Percentiles rank a stretch among this genome's conserved stretches.
Conservation (phyloP, 441 rosid species). For the Erodium trifolium region DNA sequence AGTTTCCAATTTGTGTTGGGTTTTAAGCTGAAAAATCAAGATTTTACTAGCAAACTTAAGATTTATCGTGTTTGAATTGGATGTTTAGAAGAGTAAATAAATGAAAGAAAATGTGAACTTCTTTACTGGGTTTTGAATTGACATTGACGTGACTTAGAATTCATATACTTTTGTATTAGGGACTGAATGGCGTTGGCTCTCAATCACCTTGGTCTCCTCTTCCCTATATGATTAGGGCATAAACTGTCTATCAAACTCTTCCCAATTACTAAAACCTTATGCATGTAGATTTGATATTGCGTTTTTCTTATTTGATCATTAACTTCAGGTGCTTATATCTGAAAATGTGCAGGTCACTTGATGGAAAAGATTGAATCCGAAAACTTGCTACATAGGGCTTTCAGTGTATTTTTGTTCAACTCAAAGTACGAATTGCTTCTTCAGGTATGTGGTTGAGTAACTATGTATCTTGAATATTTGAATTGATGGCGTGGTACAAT, state of each 20-base stretch:
- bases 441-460: slow-evolving; percentile 44
- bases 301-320: neutral
- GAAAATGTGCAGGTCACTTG: slow-evolving; percentile 60
- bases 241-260: neutral
- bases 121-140: neutral
- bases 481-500: neutral
- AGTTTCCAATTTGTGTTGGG: no score
- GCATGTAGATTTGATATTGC: neutral
- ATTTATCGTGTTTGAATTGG: no score
- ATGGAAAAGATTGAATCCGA: slow-evolving; percentile 83
- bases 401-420: slow-evolving; percentile 87
- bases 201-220: neutral
- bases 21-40: no score
- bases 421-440: slow-evolving; percentile 85
- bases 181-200: neutral
- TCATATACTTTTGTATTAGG: neutral
- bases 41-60: no score
- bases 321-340: neutral
- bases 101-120: no score
- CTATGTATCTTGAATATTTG: no score
- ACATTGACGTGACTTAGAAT: neutral
- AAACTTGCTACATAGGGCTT: slow-evolving; percentile 83
- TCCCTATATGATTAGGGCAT: neutral
- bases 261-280: neutral
- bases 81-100: no score